phyloP scores from a whole-genome alignment of 805 yeast species.

The Saccharomycopsis sp. region DNA sequence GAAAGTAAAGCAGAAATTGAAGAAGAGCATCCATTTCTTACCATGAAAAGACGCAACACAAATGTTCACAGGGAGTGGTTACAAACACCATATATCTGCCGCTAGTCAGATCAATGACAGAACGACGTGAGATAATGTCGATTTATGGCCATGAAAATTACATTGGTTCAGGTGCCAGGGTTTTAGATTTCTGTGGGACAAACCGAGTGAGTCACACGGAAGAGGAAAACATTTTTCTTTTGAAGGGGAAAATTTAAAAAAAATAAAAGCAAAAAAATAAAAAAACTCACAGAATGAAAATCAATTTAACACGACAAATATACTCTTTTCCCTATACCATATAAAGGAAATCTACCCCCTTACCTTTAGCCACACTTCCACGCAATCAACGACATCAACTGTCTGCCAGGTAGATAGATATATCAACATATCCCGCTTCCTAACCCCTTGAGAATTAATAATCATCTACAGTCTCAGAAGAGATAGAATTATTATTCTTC shows the following conservation, averaged over 20 bases:
- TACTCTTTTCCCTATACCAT: background rate
- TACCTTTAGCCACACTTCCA: too few species aligned
- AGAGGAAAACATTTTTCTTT: background rate
- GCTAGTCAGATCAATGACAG: too few species aligned
- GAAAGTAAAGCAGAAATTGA: too few species aligned
- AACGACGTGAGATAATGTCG: too few species aligned
- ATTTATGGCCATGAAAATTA: too few species aligned
- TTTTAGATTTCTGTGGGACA: background rate
- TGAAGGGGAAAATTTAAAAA: background rate
- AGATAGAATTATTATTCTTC: constrained; percentile 9
- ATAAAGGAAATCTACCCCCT: background rate
- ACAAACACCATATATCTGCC: too few species aligned
- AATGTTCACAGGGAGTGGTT: too few species aligned
- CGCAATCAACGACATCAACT: background rate
- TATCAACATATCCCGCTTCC: background rate
- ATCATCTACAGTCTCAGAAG: constrained; percentile 13
- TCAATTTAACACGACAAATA: background rate
- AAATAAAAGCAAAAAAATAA: too few species aligned
- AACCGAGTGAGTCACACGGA: background rate
- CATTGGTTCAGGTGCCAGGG: background rate
- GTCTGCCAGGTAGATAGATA: background rate
- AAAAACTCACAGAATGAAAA: background rate
- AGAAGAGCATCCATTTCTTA: too few species aligned
- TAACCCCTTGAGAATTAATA: background rate
- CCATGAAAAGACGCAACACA: too few species aligned